phyloP scores from a whole-genome alignment of 148 eudicot species.

The Amaranthus hypochondriacus region DNA sequence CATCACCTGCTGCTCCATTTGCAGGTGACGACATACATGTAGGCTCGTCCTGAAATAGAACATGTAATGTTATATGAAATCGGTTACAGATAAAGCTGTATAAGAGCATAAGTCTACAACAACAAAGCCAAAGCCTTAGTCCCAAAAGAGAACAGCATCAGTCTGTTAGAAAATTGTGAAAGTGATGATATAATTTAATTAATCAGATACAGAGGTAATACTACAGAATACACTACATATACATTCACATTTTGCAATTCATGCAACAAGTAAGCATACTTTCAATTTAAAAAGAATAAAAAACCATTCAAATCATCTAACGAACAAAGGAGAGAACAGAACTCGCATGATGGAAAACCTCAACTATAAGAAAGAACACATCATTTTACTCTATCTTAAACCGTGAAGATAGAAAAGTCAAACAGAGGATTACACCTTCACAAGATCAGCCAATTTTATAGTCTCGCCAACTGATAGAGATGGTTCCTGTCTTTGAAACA shows the following conservation, averaged over 20 bases:
- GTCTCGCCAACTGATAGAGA: constrained; percentile 34
- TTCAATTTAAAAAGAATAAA: too few species aligned
- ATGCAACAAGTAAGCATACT: not conserved
- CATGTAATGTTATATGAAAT: not conserved
- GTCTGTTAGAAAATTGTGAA: too few species aligned
- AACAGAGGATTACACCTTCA: constrained; percentile 43
- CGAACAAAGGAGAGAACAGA: not conserved
- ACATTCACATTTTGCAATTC: not conserved
- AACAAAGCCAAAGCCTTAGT: not conserved
- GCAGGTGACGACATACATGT: constrained; percentile 52
- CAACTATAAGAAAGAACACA: not conserved
- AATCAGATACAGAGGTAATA: not conserved
- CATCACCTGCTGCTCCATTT: constrained; percentile 38
- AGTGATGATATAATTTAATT: too few species aligned
- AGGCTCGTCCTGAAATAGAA: constrained; percentile 45
- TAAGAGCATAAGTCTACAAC: not conserved
- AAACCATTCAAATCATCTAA: not conserved
- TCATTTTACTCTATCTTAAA: not conserved
- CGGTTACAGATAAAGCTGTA: not conserved
- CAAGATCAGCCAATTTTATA: constrained; percentile 41
- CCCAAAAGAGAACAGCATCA: too few species aligned
- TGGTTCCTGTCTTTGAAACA: constrained; percentile 30
- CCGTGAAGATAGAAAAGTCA: constrained; percentile 5
- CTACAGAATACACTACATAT: not conserved
- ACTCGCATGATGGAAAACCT: not conserved